Conservation (phyloP, 225 moss, liverwort and hornwort genomes). For the Anthoceros angustus region DNA sequence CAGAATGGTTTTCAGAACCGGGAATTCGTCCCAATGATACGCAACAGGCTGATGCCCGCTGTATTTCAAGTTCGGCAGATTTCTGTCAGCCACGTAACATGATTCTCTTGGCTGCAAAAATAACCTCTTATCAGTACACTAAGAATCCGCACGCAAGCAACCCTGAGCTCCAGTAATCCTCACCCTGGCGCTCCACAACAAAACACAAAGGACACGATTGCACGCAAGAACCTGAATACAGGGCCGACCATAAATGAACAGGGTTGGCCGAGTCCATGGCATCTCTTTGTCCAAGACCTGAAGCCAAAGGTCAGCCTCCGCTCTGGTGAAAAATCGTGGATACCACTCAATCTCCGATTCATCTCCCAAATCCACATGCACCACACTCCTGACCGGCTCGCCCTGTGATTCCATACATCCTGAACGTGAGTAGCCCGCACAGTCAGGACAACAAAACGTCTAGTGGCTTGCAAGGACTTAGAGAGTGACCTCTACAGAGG, state of each 20-base stretch:
- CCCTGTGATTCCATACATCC: background rate
- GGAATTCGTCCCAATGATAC: constrained; percentile 1
- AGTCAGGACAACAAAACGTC: background rate
- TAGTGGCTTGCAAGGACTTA: background rate
- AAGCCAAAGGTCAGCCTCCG: background rate
- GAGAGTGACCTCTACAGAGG: background rate
- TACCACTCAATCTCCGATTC: background rate
- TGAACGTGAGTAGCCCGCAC: background rate
- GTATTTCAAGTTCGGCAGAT: background rate
- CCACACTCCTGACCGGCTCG: background rate
- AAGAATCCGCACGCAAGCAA: background rate
- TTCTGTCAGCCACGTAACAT: background rate
- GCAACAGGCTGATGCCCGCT: background rate
- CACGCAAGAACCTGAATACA: background rate
- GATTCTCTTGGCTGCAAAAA: background rate
- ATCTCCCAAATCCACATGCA: background rate
- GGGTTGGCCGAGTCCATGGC: constrained; percentile 1
- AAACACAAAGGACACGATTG: too few species aligned
- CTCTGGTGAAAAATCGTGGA: background rate
- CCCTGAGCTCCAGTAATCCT: too few species aligned
- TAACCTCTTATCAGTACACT: background rate
- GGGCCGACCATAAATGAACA: constrained; percentile 1
- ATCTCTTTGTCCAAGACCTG: background rate
- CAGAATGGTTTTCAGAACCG: background rate
- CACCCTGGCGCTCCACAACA: too few species aligned